These are phyloP conservation scores for Lonicera japonica DNA, from an alignment of 129 eudicot species.

Conservation along the genomic window DNA sequence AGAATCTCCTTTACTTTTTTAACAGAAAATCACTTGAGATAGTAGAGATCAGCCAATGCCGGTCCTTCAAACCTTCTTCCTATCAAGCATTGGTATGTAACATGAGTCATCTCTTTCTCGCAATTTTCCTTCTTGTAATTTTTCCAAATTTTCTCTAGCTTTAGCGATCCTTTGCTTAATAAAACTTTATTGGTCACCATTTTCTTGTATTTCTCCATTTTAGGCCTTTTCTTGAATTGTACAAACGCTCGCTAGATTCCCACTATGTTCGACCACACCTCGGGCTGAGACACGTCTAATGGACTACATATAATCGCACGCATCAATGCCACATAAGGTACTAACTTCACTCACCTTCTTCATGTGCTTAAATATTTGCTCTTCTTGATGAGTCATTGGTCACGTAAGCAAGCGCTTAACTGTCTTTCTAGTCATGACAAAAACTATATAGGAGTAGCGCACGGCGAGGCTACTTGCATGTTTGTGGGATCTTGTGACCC, in stretches of 20 bases:
- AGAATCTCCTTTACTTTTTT: neutral
- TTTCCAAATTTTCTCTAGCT: neutral
- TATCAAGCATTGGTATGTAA: neutral
- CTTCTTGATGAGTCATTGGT: constrained; percentile 25
- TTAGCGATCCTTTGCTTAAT: constrained; percentile 13
- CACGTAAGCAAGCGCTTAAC: constrained; percentile 28
- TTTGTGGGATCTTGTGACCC: too few species aligned
- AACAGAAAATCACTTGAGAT: constrained; percentile 1
- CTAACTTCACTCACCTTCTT: constrained; percentile 26
- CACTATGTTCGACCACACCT: constrained; percentile 21
- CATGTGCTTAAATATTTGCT: constrained; percentile 27
- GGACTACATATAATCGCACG: constrained; percentile 26
- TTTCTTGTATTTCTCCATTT: constrained; percentile 23
- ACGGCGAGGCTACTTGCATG: too few species aligned
- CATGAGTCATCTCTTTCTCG: neutral
- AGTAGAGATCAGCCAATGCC: neutral
- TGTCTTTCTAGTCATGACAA: constrained; percentile 21
- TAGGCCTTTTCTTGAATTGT: constrained; percentile 19
- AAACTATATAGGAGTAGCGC: too few species aligned
- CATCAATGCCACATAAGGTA: constrained; percentile 27
- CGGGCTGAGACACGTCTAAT: constrained; percentile 12
- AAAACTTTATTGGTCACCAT: constrained; percentile 26
- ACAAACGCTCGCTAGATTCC: constrained; percentile 19
- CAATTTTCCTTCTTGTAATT: neutral
- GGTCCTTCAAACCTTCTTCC: neutral